These are phyloP conservation scores for Erodium trifolium DNA, from an alignment of 441 rosid species.

Conservation along the genomic window DNA sequence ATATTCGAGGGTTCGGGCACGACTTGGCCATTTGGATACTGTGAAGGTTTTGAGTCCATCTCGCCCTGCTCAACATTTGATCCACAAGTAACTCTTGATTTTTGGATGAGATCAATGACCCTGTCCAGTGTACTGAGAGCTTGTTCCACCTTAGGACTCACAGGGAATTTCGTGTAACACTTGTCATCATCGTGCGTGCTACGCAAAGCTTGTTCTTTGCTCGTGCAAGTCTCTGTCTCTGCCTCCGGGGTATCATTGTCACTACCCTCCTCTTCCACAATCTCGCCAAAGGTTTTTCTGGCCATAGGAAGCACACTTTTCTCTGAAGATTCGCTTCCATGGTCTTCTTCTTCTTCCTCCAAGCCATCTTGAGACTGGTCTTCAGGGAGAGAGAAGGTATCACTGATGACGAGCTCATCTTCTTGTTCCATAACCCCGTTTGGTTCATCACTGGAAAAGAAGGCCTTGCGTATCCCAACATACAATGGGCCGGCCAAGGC, in stretches of 20 bases:
- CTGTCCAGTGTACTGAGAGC: slow-evolving; percentile 73
- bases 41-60: slow-evolving; percentile 6
- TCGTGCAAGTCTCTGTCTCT: slow-evolving; percentile 16
- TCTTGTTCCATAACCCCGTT: slow-evolving; percentile 19
- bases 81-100: slow-evolving; percentile 25
- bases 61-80: background rate
- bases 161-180: slow-evolving; percentile 26
- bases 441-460: slow-evolving; percentile 32
- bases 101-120: slow-evolving; percentile 47
- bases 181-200: slow-evolving; percentile 11
- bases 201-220: slow-evolving; percentile 15
- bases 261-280: slow-evolving; percentile 48
- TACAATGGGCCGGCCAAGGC: slow-evolving; percentile 61
- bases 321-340: slow-evolving; percentile 17
- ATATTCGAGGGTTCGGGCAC: slow-evolving; percentile 28
- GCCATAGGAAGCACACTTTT: slow-evolving; percentile 14
- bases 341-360: slow-evolving; percentile 20
- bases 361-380: slow-evolving; percentile 21
- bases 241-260: slow-evolving; percentile 5
- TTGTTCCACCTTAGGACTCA: slow-evolving; percentile 60
- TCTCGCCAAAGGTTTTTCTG: slow-evolving; percentile 37
- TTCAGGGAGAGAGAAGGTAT: slow-evolving; percentile 16
- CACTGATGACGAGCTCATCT: slow-evolving; percentile 15
- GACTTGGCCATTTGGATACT: slow-evolving; percentile 28
- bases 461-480: slow-evolving; percentile 41